Base-by-base conservation (phyloP, 2,329 filamentous ascomycete species). In the Arthrobotrys iridis region DNA sequence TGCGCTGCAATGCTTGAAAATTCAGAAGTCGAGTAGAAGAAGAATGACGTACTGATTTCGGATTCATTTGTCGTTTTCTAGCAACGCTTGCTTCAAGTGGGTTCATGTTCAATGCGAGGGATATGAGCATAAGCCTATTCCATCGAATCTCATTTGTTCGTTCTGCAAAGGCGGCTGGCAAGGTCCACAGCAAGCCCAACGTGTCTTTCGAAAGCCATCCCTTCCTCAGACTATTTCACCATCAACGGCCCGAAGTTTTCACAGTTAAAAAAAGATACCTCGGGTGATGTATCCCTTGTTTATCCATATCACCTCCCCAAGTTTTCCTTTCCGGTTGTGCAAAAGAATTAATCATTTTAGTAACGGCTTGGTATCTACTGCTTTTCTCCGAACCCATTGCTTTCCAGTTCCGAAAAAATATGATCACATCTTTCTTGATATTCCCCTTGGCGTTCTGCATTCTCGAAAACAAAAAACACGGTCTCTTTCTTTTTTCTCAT, bases 41-140 rank as follows among this genome's bases (percentile, higher is more conserved):
- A 57, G 64, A 37, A 60, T 35, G 45, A 60, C 4, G 41, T 73
- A 45, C 68, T 73, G 68, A 73, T 73, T 73, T 41, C 50, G 41
- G 60, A 41, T 33, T 24, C 26, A 22, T 62, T 22, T 70, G 65
- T 72, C 37, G 59, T 59, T 45, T 65, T 70, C 63, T 76, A 79
- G 78, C 65, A 78, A 79, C 66, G 76, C 76, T 40, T 79, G 78
- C 57, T 77, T 74, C 64, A 77, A 77, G 48, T 79, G 78, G 77
- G 64, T 79, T 45, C 78, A 79, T 65, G 40, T 79, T 50, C 78
- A 77, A 68, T 79, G 78, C 52, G 67, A 78, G 33, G 78, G 78
- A 41, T 77, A 77, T 59, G 76, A 59, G 50, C 77, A 76, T 24
- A 79, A 78, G 55, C 71, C 62, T 26, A 77, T 76, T 18, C 67